These are phyloP conservation scores for Pythium chondricola DNA, from an alignment of 352 stramenopile genomes.

Conservation along the genomic window DNA sequence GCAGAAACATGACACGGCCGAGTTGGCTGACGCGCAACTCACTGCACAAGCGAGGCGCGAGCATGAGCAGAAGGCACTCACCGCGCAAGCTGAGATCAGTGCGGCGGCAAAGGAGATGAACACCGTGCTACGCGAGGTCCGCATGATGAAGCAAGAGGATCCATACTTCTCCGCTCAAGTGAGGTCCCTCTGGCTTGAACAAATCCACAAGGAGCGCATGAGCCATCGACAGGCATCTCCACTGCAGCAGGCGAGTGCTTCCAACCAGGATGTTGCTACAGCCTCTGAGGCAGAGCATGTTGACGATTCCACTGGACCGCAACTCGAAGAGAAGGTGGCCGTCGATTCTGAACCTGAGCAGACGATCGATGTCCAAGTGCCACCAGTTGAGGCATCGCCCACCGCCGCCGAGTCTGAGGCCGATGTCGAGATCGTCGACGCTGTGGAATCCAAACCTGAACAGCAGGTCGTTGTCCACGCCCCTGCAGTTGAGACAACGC, in stretches of 20 bases:
- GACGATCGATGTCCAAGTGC: neutral
- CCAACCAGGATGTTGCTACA: neutral
- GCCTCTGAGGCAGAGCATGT: neutral
- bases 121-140: constrained; percentile 3
- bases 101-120: constrained; percentile 7
- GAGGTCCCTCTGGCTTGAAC: constrained; percentile 1
- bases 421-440: neutral
- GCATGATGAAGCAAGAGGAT: constrained; percentile 24
- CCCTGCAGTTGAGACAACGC: neutral
- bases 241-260: too few species aligned
- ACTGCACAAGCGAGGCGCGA: too few species aligned
- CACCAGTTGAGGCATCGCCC: neutral
- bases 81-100: neutral
- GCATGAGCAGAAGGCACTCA: neutral
- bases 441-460: neutral
- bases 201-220: constrained; percentile 2
- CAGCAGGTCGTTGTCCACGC: neutral
- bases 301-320: too few species aligned
- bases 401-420: neutral
- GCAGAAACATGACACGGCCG: constrained; percentile 35
- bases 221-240: too few species aligned
- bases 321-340: neutral
- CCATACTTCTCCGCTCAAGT: constrained; percentile 8
- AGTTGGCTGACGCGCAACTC: neutral
- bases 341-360: neutral